phyloP scores from a whole-genome alignment of 2,329 filamentous ascomycete species.

The Diaporthe vexans region DNA sequence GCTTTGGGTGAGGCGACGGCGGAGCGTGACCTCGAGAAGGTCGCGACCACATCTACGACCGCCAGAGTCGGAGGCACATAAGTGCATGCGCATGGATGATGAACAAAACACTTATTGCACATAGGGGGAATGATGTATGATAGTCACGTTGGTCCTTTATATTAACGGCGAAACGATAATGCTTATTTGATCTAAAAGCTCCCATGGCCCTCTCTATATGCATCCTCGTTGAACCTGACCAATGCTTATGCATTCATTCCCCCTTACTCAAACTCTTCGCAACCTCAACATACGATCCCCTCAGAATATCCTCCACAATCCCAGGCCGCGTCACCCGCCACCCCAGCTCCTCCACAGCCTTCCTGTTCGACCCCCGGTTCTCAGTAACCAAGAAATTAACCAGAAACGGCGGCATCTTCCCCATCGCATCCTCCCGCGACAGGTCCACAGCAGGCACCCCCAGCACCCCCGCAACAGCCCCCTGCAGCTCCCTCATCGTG shows the following conservation, averaged over 20 bases:
- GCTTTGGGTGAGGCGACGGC: background rate
- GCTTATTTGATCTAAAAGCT: background rate
- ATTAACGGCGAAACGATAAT: background rate
- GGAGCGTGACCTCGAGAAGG: conserved; percentile 23
- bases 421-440: conserved; percentile 47
- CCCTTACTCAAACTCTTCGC: background rate
- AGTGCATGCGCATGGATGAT: background rate
- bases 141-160: background rate
- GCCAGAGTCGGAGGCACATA: background rate
- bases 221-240: too few species aligned
- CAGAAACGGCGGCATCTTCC: conserved; percentile 49
- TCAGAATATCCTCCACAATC: conserved; percentile 53
- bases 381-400: conserved; percentile 51
- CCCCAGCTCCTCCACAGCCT: conserved; percentile 55
- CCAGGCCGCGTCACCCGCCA: conserved; percentile 53
- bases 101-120: background rate
- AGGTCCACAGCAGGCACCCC: conserved; percentile 45
- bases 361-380: conserved; percentile 53
- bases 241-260: background rate
- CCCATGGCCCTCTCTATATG: background rate
- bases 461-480: conserved; percentile 45
- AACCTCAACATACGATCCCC: conserved; percentile 46
- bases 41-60: background rate
- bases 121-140: background rate
- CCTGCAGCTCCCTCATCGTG: conserved; percentile 29